Evolutionary conservation across 2,329 filamentous ascomycete species (phyloP).

Genomic region (Sphaerulina musiva): DNA sequence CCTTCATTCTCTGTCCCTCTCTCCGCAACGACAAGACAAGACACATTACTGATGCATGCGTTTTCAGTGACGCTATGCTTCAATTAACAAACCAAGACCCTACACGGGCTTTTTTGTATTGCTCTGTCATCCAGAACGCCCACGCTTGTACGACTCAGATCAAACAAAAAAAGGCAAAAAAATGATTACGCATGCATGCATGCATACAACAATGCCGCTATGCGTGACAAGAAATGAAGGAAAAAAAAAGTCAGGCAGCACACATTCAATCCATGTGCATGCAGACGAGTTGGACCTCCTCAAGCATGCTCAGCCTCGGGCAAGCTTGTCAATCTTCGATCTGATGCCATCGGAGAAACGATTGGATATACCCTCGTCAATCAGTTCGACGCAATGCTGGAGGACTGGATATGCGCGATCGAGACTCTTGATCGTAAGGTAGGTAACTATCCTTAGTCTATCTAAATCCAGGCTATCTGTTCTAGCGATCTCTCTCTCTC

Average conservation of each 20-base stretch:
- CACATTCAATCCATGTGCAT: neutral
- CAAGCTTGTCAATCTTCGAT: slow-evolving; percentile 47
- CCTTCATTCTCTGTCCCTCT: too few relatives aligned
- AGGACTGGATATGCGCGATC: slow-evolving; percentile 35
- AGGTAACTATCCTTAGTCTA: too few relatives aligned
- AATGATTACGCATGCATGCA: neutral
- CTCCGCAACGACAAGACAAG: too few relatives aligned
- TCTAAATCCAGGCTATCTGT: too few relatives aligned
- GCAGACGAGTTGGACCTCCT: neutral
- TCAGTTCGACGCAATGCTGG: slow-evolving; percentile 47
- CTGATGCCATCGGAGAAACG: slow-evolving; percentile 51
- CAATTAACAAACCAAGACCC: too few relatives aligned
- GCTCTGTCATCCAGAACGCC: neutral
- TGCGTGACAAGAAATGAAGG: neutral
- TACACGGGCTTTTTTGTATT: neutral
- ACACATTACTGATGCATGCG: too few relatives aligned
- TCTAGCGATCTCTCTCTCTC: too few relatives aligned
- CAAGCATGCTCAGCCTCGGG: slow-evolving; percentile 25
- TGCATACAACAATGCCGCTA: neutral
- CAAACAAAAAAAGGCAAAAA: neutral
- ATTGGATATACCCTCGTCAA: slow-evolving; percentile 48
- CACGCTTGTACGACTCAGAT: neutral
- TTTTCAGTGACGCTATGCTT: too few relatives aligned
- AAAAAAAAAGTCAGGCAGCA: neutral
- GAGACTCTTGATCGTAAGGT: too few relatives aligned